Conservation (phyloP, 352 stramenopile genomes). For the Saprolegnia parasitica region DNA sequence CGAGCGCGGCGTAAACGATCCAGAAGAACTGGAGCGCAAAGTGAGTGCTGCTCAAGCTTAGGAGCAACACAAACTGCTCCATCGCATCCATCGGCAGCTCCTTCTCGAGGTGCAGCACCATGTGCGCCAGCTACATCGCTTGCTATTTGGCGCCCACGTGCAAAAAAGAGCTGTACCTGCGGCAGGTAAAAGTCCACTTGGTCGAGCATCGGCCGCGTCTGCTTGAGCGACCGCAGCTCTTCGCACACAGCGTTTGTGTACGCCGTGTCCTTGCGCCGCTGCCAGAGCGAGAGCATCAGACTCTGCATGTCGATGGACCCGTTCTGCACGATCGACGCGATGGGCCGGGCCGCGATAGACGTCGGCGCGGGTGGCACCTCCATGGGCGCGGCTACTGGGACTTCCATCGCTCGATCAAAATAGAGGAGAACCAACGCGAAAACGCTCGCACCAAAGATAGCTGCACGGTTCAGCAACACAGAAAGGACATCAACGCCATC, state of each 20-base stretch:
- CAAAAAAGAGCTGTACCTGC: conserved; percentile 33
- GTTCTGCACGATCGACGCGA: conserved; percentile 29
- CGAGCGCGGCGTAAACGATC: conserved; percentile 72
- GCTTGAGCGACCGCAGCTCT: conserved; percentile 46
- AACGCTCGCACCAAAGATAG: too few relatives aligned
- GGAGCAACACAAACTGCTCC: conserved; percentile 72
- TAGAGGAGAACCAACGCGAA: too few relatives aligned
- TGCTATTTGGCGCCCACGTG: background rate
- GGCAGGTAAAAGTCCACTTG: conserved; percentile 78
- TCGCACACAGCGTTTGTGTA: conserved; percentile 62
- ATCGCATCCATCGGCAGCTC: conserved; percentile 70
- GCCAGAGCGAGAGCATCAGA: conserved; percentile 74
- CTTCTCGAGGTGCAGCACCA: conserved; percentile 77
- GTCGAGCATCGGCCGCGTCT: conserved; percentile 53
- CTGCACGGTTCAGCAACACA: too few relatives aligned
- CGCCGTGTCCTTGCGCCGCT: conserved; percentile 48
- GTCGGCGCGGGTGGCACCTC: too few relatives aligned
- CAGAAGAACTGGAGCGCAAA: conserved; percentile 83
- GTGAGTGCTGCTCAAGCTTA: conserved; percentile 71
- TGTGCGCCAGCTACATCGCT: conserved; percentile 48
- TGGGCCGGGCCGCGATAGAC: background rate
- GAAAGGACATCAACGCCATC: too few relatives aligned
- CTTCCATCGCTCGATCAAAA: background rate
- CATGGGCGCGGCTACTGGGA: too few relatives aligned
- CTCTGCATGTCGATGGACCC: conserved; percentile 60